These are phyloP conservation scores for Castanea mollissima DNA, from an alignment of 306 rosid species.

Conservation along the genomic window DNA sequence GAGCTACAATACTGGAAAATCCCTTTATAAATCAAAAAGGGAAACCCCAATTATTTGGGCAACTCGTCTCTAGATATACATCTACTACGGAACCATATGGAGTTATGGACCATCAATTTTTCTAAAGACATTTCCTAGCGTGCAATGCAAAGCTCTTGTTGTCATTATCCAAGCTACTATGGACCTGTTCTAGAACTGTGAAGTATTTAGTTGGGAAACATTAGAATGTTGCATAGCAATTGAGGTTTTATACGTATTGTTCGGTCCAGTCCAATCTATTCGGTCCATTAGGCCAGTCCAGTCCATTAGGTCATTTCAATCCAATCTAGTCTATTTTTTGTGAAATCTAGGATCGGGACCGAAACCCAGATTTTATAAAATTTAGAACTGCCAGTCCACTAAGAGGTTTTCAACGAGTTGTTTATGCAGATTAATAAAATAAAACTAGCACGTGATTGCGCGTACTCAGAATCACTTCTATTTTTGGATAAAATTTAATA, in stretches of 20 bases:
- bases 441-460: too few relatives aligned
- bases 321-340: too few relatives aligned
- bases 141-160: neutral
- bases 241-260: neutral
- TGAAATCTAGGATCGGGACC: accelerated
- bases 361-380: too few relatives aligned
- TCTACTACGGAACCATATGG: neutral
- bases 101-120: neutral
- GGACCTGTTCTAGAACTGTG: neutral
- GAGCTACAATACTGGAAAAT: too few relatives aligned
- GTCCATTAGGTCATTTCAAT: too few relatives aligned
- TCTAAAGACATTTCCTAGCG: neutral
- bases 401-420: too few relatives aligned
- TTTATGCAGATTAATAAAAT: too few relatives aligned
- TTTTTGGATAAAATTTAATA: too few relatives aligned
- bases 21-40: neutral
- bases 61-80: neutral
- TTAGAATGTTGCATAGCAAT: neutral
- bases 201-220: neutral
- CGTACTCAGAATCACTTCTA: too few relatives aligned
- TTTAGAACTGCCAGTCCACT: too few relatives aligned
- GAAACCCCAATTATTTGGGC: neutral
- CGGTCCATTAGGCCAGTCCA: too few relatives aligned
- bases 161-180: neutral
- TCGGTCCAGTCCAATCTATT: too few relatives aligned